Evolutionary conservation across 192 early-diverging fungal species (phyloP).

Genomic region (Coemansia interrupta): DNA sequence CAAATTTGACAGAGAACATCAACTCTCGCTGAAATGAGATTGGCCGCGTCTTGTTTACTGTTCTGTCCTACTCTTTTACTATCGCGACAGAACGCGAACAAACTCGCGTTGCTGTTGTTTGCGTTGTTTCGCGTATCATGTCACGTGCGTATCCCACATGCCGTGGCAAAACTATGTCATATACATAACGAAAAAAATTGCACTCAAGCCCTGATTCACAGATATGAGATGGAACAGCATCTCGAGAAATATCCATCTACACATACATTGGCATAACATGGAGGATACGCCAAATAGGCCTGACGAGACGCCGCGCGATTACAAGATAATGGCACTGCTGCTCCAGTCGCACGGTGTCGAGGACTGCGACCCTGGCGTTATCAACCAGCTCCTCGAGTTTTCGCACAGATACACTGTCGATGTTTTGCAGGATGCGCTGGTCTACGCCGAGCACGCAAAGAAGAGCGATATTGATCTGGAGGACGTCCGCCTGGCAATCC

Average conservation of each 20-base stretch:
- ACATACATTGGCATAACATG: constrained; percentile 10
- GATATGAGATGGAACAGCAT: neutral
- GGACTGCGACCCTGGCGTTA: constrained; percentile 87
- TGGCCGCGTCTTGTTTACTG: too few relatives aligned
- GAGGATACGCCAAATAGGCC: constrained; percentile 45
- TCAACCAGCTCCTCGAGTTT: constrained; percentile 90
- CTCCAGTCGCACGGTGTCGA: constrained; percentile 79
- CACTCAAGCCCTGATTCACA: neutral
- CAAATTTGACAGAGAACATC: neutral
- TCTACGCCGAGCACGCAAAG: constrained; percentile 89
- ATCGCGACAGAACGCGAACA: too few relatives aligned
- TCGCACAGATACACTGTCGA: constrained; percentile 87
- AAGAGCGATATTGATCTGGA: constrained; percentile 74
- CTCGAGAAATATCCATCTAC: neutral
- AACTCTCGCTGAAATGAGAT: neutral
- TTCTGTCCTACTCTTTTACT: too few relatives aligned
- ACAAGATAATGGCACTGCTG: constrained; percentile 81
- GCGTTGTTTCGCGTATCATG: too few relatives aligned
- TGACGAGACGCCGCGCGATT: constrained; percentile 55
- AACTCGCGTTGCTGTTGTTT: too few relatives aligned
- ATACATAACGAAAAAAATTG: too few relatives aligned
- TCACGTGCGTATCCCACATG: too few relatives aligned
- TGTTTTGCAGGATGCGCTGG: constrained; percentile 85
- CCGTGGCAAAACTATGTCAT: too few relatives aligned
- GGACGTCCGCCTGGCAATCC: constrained; percentile 89